Percentiles rank a stretch among this genome's conserved stretches.
Conservation (phyloP, 1,139 yeast species). For the Sugiyamaella japonica region DNA sequence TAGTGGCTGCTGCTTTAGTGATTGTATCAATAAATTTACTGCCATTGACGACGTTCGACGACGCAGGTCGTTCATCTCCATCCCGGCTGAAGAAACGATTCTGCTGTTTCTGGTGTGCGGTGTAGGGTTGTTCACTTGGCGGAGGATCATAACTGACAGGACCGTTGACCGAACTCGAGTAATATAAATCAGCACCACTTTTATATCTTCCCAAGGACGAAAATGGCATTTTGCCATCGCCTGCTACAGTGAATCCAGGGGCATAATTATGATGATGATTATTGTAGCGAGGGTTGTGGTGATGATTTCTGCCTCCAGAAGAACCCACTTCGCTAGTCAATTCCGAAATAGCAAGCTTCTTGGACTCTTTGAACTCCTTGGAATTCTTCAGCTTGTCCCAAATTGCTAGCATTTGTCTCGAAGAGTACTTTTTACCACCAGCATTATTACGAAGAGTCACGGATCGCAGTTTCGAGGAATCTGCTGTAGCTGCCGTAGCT, state of each 20-base stretch:
- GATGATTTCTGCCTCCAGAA: not conserved
- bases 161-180: conserved; percentile 35
- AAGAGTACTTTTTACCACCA: conserved; percentile 44
- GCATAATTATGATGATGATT: not conserved
- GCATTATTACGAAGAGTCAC: conserved; percentile 18
- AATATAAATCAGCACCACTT: conserved; percentile 33
- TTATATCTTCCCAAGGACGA: conserved; percentile 26
- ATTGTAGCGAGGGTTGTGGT: conserved; percentile 2
- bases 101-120: not conserved
- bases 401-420: conserved; percentile 55
- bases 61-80: not conserved
- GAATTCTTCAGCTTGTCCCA: conserved; percentile 50
- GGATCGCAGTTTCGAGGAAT: not conserved
- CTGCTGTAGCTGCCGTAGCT: not conserved
- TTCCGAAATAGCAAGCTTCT: conserved; percentile 3
- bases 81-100: not conserved
- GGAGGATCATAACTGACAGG: conserved; percentile 34
- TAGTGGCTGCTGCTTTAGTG: not conserved
- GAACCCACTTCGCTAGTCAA: not conserved
- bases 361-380: conserved; percentile 30
- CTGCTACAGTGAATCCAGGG: not conserved
- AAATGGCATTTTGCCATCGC: conserved; percentile 13
- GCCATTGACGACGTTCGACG: not conserved
- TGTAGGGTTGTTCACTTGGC: conserved; percentile 39
- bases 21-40: conserved; percentile 5